phyloP scores from a whole-genome alignment of 208 protist genomes.

The Crithidia bombi region DNA sequence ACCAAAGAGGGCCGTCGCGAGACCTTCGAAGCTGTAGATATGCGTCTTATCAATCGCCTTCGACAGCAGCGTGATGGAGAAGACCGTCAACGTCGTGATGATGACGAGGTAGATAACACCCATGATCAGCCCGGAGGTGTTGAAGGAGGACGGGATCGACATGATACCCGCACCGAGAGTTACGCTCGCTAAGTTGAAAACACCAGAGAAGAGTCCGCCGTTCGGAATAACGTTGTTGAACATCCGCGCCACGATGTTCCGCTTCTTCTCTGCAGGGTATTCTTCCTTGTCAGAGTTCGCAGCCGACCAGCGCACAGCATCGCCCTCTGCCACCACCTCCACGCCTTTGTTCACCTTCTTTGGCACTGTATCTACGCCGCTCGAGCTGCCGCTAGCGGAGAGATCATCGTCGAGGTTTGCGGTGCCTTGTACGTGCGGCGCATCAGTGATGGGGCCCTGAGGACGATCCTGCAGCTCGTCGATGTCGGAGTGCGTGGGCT shows the following conservation, averaged over 20 bases:
- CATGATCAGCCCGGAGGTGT: slow-evolving; percentile 56
- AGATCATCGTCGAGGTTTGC: slow-evolving; percentile 3
- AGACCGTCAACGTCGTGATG: slow-evolving; percentile 58
- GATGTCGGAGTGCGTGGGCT: not conserved
- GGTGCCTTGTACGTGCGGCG: not conserved
- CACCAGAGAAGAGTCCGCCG: slow-evolving; percentile 45
- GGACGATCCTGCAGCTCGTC: not conserved
- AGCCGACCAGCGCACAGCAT: not conserved
- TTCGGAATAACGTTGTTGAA: slow-evolving; percentile 41
- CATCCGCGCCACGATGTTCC: slow-evolving; percentile 22
- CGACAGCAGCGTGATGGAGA: slow-evolving; percentile 61
- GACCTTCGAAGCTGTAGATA: slow-evolving; percentile 49
- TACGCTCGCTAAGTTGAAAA: slow-evolving; percentile 58
- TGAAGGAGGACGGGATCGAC: slow-evolving; percentile 67
- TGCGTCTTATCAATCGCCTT: slow-evolving; percentile 59
- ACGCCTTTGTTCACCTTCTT: not conserved
- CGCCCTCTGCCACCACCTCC: not conserved
- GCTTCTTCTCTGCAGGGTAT: not conserved
- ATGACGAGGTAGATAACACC: slow-evolving; percentile 65
- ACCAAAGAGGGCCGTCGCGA: slow-evolving; percentile 60
- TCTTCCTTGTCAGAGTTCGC: not conserved
- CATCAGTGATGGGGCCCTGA: too few relatives aligned
- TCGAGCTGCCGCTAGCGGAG: not conserved
- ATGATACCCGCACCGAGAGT: slow-evolving; percentile 76
- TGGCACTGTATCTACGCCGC: not conserved